Evolutionary conservation across 805 yeast species (phyloP).

Genomic region (Deakozyma indianensis): DNA sequence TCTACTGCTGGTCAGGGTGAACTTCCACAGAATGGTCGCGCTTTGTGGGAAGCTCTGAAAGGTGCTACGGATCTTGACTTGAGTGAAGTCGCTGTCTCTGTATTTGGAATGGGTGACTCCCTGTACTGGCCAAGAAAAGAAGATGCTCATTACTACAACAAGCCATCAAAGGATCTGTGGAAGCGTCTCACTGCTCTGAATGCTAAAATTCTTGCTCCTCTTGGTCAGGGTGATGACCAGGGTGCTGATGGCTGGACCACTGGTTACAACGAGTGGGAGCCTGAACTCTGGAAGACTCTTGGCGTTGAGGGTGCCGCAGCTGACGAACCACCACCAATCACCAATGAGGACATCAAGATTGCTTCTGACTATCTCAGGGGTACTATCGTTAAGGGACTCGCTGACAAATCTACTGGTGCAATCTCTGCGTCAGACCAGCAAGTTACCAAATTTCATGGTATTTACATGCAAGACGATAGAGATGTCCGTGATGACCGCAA

Average conservation of each 20-base stretch:
- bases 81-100: constrained; percentile 40
- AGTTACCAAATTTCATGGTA: constrained; percentile 93
- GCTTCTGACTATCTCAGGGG: constrained; percentile 83
- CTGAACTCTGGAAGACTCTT: constrained; percentile 69
- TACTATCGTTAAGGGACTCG: constrained; percentile 75
- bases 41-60: constrained; percentile 61
- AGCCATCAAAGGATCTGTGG: constrained; percentile 66
- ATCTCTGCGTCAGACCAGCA: constrained; percentile 85
- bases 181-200: constrained; percentile 55
- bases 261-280: constrained; percentile 83
- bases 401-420: constrained; percentile 77
- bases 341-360: constrained; percentile 91
- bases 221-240: constrained; percentile 93
- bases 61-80: constrained; percentile 49
- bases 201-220: constrained; percentile 53
- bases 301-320: constrained; percentile 76
- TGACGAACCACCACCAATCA: constrained; percentile 83
- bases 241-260: constrained; percentile 92
- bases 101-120: constrained; percentile 70
- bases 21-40: constrained; percentile 70
- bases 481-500: constrained; percentile 89
- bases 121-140: constrained; percentile 96
- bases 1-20: constrained; percentile 84
- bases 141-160: constrained; percentile 86
- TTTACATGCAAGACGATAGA: constrained; percentile 97